A percentile compares a stretch with the other conserved stretches of the same genome.
These are phyloP conservation scores for Poteriospumella lacustris DNA, from an alignment of 108 stramenopile species.

Conservation along the genomic window DNA sequence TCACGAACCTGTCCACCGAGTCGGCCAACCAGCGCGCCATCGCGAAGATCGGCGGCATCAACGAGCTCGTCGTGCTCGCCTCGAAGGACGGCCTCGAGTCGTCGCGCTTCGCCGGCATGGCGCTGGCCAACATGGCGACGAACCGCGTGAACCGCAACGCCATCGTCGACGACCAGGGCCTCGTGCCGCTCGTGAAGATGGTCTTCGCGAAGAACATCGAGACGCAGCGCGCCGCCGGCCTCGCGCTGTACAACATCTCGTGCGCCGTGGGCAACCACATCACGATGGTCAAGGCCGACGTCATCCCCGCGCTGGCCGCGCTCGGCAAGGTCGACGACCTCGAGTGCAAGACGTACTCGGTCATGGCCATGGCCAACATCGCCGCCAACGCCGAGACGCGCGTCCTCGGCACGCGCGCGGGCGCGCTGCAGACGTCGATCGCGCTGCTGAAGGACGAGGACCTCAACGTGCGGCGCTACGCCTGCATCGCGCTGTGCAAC, in stretches of 20 bases:
- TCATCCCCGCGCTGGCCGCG: constrained; percentile 53
- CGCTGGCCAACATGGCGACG: constrained; percentile 65
- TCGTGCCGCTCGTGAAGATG: constrained; percentile 51
- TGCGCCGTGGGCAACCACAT: constrained; percentile 51
- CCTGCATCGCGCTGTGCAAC: constrained; percentile 65
- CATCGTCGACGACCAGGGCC: constrained; percentile 47
- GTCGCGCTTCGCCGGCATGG: constrained; percentile 61
- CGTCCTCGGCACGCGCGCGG: constrained; percentile 50
- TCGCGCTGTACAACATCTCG: constrained; percentile 59
- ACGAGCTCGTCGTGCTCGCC: constrained; percentile 48
- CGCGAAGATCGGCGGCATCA: constrained; percentile 50
- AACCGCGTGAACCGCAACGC: constrained; percentile 52
- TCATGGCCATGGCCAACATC: constrained; percentile 65
- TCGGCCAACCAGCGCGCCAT: constrained; percentile 51
- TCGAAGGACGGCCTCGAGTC: constrained; percentile 34
- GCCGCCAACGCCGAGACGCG: constrained; percentile 65
- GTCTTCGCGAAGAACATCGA: constrained; percentile 41
- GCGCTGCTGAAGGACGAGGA: constrained; percentile 58
- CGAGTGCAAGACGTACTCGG: constrained; percentile 62
- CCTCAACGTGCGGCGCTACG: constrained; percentile 54
- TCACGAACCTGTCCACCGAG: constrained; percentile 63
- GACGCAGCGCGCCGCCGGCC: constrained; percentile 54
- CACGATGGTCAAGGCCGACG: constrained; percentile 41
- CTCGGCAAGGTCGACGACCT: constrained; percentile 51
- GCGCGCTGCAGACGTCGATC: constrained; percentile 66